A percentile compares a stretch with the other conserved stretches of the same genome.
phyloP scores from a whole-genome alignment of 1,284 basidiomycete genomes.

The Puccinia sorghi region DNA sequence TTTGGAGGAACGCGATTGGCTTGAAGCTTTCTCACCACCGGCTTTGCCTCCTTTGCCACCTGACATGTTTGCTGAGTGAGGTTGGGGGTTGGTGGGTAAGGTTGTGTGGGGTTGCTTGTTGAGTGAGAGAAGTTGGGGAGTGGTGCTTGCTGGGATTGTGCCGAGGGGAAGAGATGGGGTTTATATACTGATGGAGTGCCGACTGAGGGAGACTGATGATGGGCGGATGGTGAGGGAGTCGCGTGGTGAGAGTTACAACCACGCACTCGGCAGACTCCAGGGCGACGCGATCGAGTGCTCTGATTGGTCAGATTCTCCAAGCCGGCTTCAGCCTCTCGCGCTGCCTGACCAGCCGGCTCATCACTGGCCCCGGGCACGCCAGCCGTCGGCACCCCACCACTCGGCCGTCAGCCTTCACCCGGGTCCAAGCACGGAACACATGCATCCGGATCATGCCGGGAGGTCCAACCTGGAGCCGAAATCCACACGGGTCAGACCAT shows the following conservation, averaged over 20 bases:
- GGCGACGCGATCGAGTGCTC: constrained; percentile 23
- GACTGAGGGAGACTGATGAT: background rate
- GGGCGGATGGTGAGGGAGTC: background rate
- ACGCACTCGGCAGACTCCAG: constrained; percentile 10
- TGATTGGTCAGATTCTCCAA: constrained; percentile 31
- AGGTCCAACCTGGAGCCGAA: too few relatives aligned
- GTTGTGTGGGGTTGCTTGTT: background rate
- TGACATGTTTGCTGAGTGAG: constrained; percentile 28
- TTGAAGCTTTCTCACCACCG: constrained; percentile 38
- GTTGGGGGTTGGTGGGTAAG: background rate
- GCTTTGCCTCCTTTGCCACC: constrained; percentile 50
- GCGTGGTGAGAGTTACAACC: background rate
- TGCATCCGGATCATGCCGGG: too few relatives aligned
- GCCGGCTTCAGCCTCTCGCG: background rate
- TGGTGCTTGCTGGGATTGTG: background rate
- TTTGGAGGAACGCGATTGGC: constrained; percentile 72
- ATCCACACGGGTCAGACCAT: too few relatives aligned
- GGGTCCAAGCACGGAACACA: too few relatives aligned
- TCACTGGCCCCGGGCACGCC: background rate
- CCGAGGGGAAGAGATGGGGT: background rate
- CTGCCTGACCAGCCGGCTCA: background rate
- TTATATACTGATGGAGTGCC: background rate
- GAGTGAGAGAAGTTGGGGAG: background rate
- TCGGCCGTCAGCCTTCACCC: too few relatives aligned
- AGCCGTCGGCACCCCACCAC: too few relatives aligned